A percentile compares a stretch with the other conserved stretches of the same genome.
These are phyloP conservation scores for Deinandra increscens DNA, from an alignment of 129 eudicot species.

Conservation along the genomic window DNA sequence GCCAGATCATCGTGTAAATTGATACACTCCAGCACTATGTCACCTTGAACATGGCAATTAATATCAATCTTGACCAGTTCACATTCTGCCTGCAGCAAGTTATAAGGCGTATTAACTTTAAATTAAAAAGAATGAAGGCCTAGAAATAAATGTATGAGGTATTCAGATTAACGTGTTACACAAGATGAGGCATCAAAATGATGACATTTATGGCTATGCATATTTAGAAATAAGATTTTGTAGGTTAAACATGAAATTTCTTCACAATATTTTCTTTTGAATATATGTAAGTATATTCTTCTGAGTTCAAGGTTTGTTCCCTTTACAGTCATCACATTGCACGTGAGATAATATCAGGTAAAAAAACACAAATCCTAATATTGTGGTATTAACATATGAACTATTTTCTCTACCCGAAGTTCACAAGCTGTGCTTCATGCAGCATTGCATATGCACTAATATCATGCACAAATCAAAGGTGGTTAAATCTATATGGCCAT, in stretches of 20 bases:
- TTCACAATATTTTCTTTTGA: not conserved
- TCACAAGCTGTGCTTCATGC: not conserved
- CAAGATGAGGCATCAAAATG: conserved; percentile 9
- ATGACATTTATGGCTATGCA: not conserved
- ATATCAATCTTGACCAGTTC: conserved; percentile 83
- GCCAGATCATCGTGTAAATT: conserved; percentile 62
- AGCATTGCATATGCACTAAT: not conserved
- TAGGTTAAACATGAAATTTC: not conserved
- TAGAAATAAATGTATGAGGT: not conserved
- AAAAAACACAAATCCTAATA: not conserved
- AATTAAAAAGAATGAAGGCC: not conserved
- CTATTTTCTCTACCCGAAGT: not conserved
- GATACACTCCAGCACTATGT: conserved; percentile 79
- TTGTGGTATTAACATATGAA: not conserved
- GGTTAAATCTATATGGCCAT: not conserved
- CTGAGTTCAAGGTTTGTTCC: conserved; percentile 1
- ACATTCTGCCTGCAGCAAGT: conserved; percentile 69
- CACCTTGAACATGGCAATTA: conserved; percentile 85
- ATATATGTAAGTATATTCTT: not conserved
- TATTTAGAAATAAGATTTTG: not conserved
- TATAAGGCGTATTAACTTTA: not conserved
- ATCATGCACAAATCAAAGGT: not conserved
- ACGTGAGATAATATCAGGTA: not conserved
- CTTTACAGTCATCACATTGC: not conserved
- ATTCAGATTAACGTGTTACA: conserved; percentile 5